phyloP scores from a whole-genome alignment of 2,329 filamentous ascomycete species.

The Acarospora socialis region DNA sequence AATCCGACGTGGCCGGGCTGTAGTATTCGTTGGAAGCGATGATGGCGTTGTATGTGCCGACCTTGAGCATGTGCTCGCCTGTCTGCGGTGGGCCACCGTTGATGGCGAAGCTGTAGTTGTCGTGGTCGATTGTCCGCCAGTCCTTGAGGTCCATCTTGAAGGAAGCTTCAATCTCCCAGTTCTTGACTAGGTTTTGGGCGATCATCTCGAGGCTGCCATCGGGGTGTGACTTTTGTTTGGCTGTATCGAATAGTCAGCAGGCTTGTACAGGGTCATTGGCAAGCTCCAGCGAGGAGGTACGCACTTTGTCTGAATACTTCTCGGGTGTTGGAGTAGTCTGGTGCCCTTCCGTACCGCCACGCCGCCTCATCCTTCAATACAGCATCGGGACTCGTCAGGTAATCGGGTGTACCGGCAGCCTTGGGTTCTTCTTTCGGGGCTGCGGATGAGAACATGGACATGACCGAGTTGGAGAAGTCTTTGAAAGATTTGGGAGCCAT shows the following conservation, averaged over 20 bases:
- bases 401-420: too few species aligned
- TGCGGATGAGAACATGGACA: too few species aligned
- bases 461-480: too few species aligned
- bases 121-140: constrained; percentile 50
- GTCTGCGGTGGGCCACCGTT: constrained; percentile 44
- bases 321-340: constrained; percentile 51
- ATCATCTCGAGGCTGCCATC: constrained; percentile 43
- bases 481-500: too few species aligned
- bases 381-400: constrained; percentile 43
- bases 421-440: too few species aligned
- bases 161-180: constrained; percentile 58
- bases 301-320: constrained; percentile 44
- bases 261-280: too few species aligned
- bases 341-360: constrained; percentile 47
- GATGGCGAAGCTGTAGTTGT: constrained; percentile 48
- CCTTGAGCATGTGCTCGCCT: constrained; percentile 50
- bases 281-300: constrained; percentile 1
- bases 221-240: constrained; percentile 41
- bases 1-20: constrained; percentile 46
- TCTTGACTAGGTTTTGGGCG: constrained; percentile 57
- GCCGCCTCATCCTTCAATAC: constrained; percentile 41
- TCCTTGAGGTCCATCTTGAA: constrained; percentile 48
- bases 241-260: constrained; percentile 30
- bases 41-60: constrained; percentile 57
- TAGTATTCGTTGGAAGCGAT: constrained; percentile 51